Evolutionary conservation across 345 rosid genomes (phyloP), one percentile per base, ranked within the genome.

Genomic region (Crucihimalaya himalaica): DNA sequence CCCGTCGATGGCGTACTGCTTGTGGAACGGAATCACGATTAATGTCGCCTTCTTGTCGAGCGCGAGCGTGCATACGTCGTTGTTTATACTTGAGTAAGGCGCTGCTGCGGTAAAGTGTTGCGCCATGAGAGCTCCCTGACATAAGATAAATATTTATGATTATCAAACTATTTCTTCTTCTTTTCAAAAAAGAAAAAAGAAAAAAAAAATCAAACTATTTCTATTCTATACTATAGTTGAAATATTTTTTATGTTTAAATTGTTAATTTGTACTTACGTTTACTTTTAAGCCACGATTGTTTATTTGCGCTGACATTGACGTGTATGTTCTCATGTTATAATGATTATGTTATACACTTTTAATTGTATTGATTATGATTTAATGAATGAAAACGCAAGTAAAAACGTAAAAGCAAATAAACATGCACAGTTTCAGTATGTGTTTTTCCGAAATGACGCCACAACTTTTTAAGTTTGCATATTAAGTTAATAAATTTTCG

Each of bases 51-150:
- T 70, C 83, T 81, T 84, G 77, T 86, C 83, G 5, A 81, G 52
- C 1, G 90, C 87, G 15, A 88, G 78, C 20, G 86, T 81, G 75
- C 89, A 86, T 6, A 84, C 76, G 32, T 86, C 87, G 7, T 86
- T 75, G 46, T 86, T 84, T 71, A 86, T 84, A 7, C 84, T 77
- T 12, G 80, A 63, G 56, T 68, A 79, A 2, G 90, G 88, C 0
- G 90, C 74, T 1, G 83, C 70, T 35, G 86, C 88, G 14, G 82
- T 79, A 67, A 79, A 86, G 29, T 79, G 75, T 25, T 80, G 86
- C 55, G 83, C 80, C 55, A 62, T 71, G 20, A 81, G 52, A 21
- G 46, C 21, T 7, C 77, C 82, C 72, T 62, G 37, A 6, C 39
- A 53, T 53, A 27, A 53, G 35, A 53, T 53, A 25, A 15, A 15